phyloP scores from a whole-genome alignment of 257 asterid genomes.

The Ilex aquifolium region DNA sequence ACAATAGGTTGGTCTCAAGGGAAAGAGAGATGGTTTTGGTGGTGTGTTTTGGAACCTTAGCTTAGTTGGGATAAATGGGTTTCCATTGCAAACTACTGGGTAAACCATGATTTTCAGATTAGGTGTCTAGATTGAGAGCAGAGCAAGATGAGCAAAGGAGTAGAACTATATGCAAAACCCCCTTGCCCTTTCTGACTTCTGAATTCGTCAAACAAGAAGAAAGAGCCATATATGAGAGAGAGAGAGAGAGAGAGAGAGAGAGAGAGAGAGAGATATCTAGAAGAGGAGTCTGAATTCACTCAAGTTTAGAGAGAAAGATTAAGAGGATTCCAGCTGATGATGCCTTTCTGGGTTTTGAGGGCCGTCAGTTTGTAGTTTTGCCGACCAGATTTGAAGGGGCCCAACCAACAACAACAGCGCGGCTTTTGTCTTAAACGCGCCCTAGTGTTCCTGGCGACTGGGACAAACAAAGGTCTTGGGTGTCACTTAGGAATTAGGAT shows the following conservation, averaged over 20 bases:
- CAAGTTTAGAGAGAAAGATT: too few species aligned
- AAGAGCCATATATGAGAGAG: background rate
- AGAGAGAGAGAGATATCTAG: constrained; percentile 20
- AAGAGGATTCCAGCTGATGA: too few species aligned
- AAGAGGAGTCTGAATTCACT: too few species aligned
- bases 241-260: background rate
- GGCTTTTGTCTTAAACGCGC: constrained; percentile 1
- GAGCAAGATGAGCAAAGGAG: too few species aligned
- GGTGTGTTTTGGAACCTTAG: constrained; percentile 11
- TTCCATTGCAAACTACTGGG: constrained; percentile 19
- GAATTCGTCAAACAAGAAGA: constrained; percentile 9
- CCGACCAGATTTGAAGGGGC: constrained; percentile 13
- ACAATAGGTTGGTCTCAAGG: constrained; percentile 17
- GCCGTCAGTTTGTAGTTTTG: background rate
- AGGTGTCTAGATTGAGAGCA: constrained; percentile 1
- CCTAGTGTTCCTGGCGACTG: too few species aligned
- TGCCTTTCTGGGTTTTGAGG: too few species aligned
- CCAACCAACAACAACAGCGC: background rate
- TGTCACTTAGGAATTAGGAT: too few species aligned
- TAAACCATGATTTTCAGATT: constrained; percentile 29
- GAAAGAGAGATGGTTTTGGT: constrained; percentile 12
- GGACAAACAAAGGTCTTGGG: too few species aligned
- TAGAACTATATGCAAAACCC: background rate
- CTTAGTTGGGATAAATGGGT: constrained; percentile 16
- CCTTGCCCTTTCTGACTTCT: background rate